Base-by-base conservation (phyloP, 2,329 filamentous ascomycete genomes). In the Colletotrichum tropicicola region DNA sequence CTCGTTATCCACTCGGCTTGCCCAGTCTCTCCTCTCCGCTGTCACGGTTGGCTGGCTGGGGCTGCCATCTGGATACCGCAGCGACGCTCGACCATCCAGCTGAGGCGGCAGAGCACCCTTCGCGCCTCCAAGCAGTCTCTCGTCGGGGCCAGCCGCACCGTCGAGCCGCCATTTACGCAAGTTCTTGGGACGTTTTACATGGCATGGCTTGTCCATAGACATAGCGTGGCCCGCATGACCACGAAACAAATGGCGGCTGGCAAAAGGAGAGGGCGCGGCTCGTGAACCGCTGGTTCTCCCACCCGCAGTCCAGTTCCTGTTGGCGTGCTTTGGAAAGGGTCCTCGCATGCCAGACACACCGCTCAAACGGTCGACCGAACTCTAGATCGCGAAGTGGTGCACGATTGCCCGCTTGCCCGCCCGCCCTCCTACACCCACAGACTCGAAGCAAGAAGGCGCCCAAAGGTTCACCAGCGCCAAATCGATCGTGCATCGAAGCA, bases 341-440 rank as follows among this genome's bases (percentile, higher is more conserved):
- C 39, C 19, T 10, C n/a, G 21, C 21, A 47, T 27, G 21, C 7
- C 32, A 41, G 17, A 23, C 32, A 17, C 27, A 12, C 39, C 25
- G 25, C 41, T 44, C 48, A 60, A 64, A 65, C 61, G 35, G 43
- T 60, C 48, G 48, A 65, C 48, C 35, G 49, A 65, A 65, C 56
- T 60, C 49, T 65, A 44, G 49, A 44, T 45, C 43, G 10, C 44
- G 57, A 30, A 35, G n/a, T 32, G 19, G 59, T 64, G 55, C 48
- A 59, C 30, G 23, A 59, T 54, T 32, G 41, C 28, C 25, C 39
- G 44, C 23, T 28, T 53, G 44, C 44, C 41, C 55, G 47, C 41
- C 35, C 49, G n/a, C n/a, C 39, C 39, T 17, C 19, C 19, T 10
- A 39, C 30, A 35, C 54, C 27, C 60, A 54, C 60, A 53, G 32